These are phyloP conservation scores for Fusarium sp. DNA, from an alignment of 2,329 filamentous ascomycete species.

Conservation along the genomic window DNA sequence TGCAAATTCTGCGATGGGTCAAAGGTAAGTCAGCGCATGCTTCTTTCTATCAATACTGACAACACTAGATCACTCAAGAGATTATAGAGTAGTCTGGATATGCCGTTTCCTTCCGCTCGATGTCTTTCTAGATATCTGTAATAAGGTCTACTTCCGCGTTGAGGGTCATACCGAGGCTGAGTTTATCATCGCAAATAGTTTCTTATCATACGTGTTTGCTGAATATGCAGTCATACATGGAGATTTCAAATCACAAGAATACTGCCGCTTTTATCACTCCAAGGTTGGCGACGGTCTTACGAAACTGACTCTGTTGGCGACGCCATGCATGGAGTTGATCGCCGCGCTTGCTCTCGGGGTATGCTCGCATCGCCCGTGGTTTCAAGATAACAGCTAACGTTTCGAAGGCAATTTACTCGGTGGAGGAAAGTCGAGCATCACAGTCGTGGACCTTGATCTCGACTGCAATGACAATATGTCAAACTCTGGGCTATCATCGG, in stretches of 20 bases:
- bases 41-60: not conserved
- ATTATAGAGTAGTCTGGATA: constrained; percentile 44
- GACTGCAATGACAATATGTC: constrained; percentile 46
- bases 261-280: constrained; percentile 38
- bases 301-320: constrained; percentile 45
- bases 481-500: constrained; percentile 48
- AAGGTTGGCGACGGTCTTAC: constrained; percentile 42
- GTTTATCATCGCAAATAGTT: constrained; percentile 49
- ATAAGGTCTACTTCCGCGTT: constrained; percentile 49
- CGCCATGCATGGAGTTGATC: constrained; percentile 45
- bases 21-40: constrained; percentile 34
- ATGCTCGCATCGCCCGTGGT: not conserved
- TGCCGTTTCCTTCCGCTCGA: constrained; percentile 46
- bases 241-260: constrained; percentile 30
- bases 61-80: constrained; percentile 35
- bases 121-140: constrained; percentile 45
- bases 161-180: constrained; percentile 46
- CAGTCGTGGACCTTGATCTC: constrained; percentile 50
- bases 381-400: rapidly evolving
- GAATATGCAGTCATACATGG: constrained; percentile 44
- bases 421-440: constrained; percentile 46
- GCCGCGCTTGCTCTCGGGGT: constrained; percentile 49
- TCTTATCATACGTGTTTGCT: constrained; percentile 47
- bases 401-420: constrained; percentile 43
- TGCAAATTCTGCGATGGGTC: constrained; percentile 45